phyloP scores from a whole-genome alignment of 345 rosid genomes.

The Microthlaspi erraticum region DNA sequence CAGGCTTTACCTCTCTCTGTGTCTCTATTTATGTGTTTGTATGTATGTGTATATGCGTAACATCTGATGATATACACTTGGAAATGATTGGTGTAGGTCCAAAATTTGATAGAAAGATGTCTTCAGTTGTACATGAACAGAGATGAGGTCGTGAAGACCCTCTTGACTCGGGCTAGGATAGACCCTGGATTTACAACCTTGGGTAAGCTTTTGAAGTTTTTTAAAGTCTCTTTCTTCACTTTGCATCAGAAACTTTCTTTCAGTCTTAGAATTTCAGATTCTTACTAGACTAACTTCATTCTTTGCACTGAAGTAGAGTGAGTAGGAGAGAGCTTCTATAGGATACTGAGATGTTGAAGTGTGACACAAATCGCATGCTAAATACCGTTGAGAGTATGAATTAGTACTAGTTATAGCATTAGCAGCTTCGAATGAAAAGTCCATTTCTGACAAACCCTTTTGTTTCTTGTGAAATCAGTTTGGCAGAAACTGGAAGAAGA shows the following conservation, averaged over 20 bases:
- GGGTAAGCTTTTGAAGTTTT: conserved; percentile 45
- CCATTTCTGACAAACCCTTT: not conserved
- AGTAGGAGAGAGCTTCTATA: conserved; percentile 12
- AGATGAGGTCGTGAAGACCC: conserved; percentile 54
- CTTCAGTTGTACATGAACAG: conserved; percentile 61
- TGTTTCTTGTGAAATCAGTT: conserved; percentile 51
- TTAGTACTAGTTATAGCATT: conserved; percentile 13
- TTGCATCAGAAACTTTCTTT: conserved; percentile 9
- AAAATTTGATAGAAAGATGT: conserved; percentile 63
- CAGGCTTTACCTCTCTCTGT: conserved; percentile 11
- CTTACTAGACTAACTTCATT: no score
- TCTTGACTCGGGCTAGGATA: conserved; percentile 48
- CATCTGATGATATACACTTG: conserved; percentile 27
- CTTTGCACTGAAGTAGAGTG: not conserved
- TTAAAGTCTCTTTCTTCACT: not conserved
- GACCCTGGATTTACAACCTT: conserved; percentile 53
- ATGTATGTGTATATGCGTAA: conserved; percentile 1
- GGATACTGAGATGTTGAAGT: conserved; percentile 22
- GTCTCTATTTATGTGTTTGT: not conserved
- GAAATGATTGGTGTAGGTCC: conserved; percentile 49
- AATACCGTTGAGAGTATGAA: conserved; percentile 11
- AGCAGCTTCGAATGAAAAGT: conserved; percentile 16
- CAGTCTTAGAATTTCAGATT: conserved; percentile 1
- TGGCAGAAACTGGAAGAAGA: conserved; percentile 99
- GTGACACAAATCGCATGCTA: conserved; percentile 6